Evolutionary conservation across 1,139 yeast species (phyloP), one percentile per base, ranked within the genome.

Genomic region (Sugiyamaella sp.): DNA sequence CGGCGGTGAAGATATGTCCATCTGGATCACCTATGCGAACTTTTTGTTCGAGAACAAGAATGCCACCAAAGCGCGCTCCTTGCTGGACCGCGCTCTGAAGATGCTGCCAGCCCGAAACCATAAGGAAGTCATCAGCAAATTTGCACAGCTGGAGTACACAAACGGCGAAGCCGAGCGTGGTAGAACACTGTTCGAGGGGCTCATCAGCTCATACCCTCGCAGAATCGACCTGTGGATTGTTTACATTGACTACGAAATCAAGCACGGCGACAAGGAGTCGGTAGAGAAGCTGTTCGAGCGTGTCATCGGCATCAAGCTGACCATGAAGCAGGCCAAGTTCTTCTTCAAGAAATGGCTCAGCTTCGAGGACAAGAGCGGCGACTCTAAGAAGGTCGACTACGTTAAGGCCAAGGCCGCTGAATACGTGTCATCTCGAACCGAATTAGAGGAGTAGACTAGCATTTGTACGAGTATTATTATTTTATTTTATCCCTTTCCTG

Each of bases 81-180:
- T 85, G 33, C 77, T 90, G 63, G 86, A 89, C 19, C 81, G 79
- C 56, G 90, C 97, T 1, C 75, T 90, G 61, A 85, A 81, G 64
- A 74, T 80, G 10, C 77, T 91, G 59, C 89, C 95, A 35, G 79
- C 88, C 60, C 45, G 56, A 40, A 80, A 80, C 52, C 97, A 90
- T 64, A 79, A 89, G 59, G 95, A 88, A 60, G 81, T 86, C 56
- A 95, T 89, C 16, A 81, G 85, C 65, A 90, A 88, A 71, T 91
- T 89, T 72, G 97, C 96, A 24, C 93, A 86, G 69, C 74, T 91
- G 52, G 98, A 93, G 72, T 93, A 85, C 68, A 70, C 79, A 60
- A 82, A 85, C 68, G 98, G 98, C 62, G 96, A 89, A 62, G 76
- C 89, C 9, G 99, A 93, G 72, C 95, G 93, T 70, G 99, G 96